These are phyloP conservation scores for Candida wancherniae DNA, from an alignment of 805 yeast species.

Conservation along the genomic window DNA sequence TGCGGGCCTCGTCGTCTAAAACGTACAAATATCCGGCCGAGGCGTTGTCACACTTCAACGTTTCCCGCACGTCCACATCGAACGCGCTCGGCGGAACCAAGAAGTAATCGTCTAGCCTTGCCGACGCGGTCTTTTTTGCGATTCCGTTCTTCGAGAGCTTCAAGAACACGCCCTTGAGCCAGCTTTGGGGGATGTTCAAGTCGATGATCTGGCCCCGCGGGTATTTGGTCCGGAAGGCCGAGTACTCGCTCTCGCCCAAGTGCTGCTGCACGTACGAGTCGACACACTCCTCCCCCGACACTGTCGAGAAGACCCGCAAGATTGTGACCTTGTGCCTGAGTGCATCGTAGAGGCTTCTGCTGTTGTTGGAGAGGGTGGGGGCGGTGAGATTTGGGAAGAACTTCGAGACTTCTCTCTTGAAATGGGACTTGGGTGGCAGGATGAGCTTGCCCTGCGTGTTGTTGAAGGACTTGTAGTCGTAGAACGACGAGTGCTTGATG, in stretches of 20 bases:
- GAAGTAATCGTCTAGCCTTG: conserved; percentile 55
- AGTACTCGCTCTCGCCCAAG: conserved; percentile 37
- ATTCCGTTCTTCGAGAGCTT: conserved; percentile 43
- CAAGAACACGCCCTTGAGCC: conserved; percentile 58
- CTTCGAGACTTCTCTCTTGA: conserved; percentile 63
- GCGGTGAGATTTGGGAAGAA: conserved; percentile 81
- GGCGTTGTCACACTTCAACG: conserved; percentile 62
- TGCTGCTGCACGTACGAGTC: conserved; percentile 53
- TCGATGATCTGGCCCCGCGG: conserved; percentile 71
- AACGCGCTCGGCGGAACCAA: conserved; percentile 59
- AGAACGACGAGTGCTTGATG: conserved; percentile 39
- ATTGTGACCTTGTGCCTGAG: conserved; percentile 54
- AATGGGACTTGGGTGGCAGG: conserved; percentile 73
- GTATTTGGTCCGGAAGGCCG: conserved; percentile 32
- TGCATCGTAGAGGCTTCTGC: conserved; percentile 31
- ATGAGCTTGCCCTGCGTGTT: conserved; percentile 84
- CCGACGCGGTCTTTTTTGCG: conserved; percentile 39
- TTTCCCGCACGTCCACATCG: conserved; percentile 51
- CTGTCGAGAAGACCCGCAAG: conserved; percentile 60
- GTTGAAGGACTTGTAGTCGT: conserved; percentile 36
- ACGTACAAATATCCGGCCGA: conserved; percentile 82
- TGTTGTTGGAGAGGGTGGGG: conserved; percentile 40
- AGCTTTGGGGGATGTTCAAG: conserved; percentile 68
- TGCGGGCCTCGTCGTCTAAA: conserved; percentile 66
- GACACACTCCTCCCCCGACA: conserved; percentile 66